Evolutionary conservation across 164 flowering plant genomes (phyloP), one percentile per base, ranked within the genome.

Genomic region (Hamamelis virginiana): DNA sequence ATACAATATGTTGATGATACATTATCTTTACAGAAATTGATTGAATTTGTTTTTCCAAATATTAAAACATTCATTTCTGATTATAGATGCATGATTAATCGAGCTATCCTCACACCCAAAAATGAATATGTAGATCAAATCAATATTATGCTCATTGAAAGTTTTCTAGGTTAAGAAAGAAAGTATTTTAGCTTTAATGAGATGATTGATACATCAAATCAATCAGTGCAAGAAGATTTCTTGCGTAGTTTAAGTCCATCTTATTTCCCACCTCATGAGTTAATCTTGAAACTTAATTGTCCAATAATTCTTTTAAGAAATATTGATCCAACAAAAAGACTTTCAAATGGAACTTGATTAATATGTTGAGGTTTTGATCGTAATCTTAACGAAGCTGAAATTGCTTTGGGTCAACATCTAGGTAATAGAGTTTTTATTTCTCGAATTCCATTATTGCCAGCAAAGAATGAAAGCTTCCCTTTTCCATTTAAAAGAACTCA

Each of bases 401-500:
- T 66, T 0, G 1, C 16, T 15, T 3, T 16, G 9, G 69, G 69
- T n/a, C 15, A 53, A 12, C 14, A 28, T 41, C 4, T 0, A 9
- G 60, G 61, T 0, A 41, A 33, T 8, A 19, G 46, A 33, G 48
- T 53, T 4, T 41, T 53, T 18, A 9, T 66, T 3, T 61, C 69
- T 2, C 16, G 69, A 53, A 66, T 66, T 18, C 48, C 47, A 10
- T 26, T 66, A 8, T 9, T 11, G 4, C 48, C 59, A 18, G 1
- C 46, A 1, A 23, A 66, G 53, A 41, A 8, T 27, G 69, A 66
- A 3, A 50, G 26, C 3, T 47, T n/a, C 10, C n/a, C 15, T 8
- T 45, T 64, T 26, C 52, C 28, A 11, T 52, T 65, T 14, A 50
- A 65, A 52, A 48, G 59, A 51, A 50, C 5, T 13, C 68, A 65